These are phyloP conservation scores for Neurospora sp. DNA, from an alignment of 495 filamentous ascomycete genomes.

Conservation along the genomic window DNA sequence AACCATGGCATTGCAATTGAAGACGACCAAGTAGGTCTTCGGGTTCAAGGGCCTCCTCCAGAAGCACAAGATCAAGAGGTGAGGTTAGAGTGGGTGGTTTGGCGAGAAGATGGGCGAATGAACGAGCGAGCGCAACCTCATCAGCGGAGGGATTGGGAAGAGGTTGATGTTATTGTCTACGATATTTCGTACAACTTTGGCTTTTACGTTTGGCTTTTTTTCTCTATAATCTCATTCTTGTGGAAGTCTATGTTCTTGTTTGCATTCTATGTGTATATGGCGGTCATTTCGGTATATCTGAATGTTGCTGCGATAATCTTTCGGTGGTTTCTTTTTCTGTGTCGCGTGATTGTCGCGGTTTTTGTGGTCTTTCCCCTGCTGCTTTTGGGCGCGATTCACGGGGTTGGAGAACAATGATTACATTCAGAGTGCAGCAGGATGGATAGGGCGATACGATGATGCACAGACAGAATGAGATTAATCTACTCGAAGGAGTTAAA, in stretches of 20 bases:
- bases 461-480: no score
- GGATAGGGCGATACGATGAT: no score
- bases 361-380: neutral
- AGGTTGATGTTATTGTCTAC: neutral
- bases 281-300: neutral
- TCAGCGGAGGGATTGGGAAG: neutral
- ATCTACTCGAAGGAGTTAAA: no score
- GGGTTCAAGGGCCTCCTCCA: neutral
- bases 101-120: neutral
- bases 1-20: neutral
- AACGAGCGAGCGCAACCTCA: neutral
- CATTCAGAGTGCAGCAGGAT: no score
- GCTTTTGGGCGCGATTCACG: neutral
- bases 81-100: neutral
- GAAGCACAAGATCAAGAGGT: neutral
- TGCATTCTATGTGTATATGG: neutral
- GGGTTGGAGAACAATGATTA: neutral
- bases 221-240: neutral
- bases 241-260: neutral
- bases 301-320: neutral
- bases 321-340: neutral
- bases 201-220: neutral
- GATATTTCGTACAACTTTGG: neutral
- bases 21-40: neutral
- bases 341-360: neutral